These are phyloP conservation scores for Malassezia dermatis DNA, from an alignment of 1,284 basidiomycete species.

Conservation along the genomic window DNA sequence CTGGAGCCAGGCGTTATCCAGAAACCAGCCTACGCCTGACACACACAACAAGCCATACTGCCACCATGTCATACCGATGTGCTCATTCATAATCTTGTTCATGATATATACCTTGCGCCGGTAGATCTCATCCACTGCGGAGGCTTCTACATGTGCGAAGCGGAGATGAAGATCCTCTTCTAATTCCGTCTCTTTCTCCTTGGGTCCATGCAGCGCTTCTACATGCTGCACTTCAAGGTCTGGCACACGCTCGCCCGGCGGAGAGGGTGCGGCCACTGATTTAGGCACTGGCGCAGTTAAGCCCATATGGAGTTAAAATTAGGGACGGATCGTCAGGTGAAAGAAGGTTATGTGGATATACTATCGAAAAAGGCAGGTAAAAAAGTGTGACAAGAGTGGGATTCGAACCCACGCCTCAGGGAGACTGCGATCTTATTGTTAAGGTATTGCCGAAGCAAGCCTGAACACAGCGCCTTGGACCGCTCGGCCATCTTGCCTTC, in stretches of 20 bases:
- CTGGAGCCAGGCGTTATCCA: conserved; percentile 44
- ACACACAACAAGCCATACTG: conserved; percentile 28
- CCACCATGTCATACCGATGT: conserved; percentile 45
- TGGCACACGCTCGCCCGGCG: not conserved
- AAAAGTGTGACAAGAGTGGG: conserved; percentile 27
- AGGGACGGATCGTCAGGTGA: no score
- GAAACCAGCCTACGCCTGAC: conserved; percentile 36
- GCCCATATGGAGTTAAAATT: no score
- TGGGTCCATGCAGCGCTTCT: not conserved
- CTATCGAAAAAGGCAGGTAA: not conserved
- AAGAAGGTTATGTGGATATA: no score
- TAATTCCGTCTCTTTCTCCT: not conserved
- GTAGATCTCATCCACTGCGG: conserved; percentile 36
- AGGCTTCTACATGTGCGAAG: conserved; percentile 13
- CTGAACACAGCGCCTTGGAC: conserved; percentile 35
- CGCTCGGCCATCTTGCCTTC: conserved; percentile 37
- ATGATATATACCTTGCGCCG: conserved; percentile 42
- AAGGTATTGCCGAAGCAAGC: conserved; percentile 17
- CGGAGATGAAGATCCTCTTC: not conserved
- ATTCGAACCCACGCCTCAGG: conserved; percentile 31
- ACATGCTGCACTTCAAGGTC: conserved; percentile 3
- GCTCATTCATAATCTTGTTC: conserved; percentile 45
- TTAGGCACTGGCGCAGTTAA: not conserved
- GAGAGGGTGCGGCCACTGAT: not conserved
- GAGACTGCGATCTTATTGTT: conserved; percentile 20